These are phyloP conservation scores for Suhomyces maxii DNA, from an alignment of 1,139 yeast genomes.

Conservation along the genomic window DNA sequence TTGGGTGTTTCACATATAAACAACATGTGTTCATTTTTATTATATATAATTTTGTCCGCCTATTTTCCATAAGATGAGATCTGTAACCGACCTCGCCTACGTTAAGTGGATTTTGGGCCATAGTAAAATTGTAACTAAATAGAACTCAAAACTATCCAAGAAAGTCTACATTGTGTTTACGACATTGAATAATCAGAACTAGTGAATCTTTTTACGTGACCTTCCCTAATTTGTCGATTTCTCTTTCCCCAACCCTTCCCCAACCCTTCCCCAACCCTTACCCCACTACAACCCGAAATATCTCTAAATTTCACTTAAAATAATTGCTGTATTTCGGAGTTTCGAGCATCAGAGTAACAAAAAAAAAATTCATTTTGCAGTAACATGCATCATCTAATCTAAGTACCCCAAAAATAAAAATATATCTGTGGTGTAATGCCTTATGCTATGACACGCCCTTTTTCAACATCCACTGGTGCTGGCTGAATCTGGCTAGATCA, in stretches of 20 bases:
- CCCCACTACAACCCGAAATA: not conserved
- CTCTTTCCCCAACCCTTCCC: not conserved
- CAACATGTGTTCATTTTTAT: too few species aligned
- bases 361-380: not conserved
- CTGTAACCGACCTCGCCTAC: not conserved
- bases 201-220: not conserved
- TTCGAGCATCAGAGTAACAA: not conserved
- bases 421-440: not conserved
- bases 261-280: not conserved
- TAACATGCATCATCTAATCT: not conserved
- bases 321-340: not conserved
- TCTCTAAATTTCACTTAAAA: not conserved
- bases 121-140: constrained; percentile 2
- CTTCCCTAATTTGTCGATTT: not conserved
- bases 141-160: not conserved
- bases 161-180: not conserved
- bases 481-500: too few species aligned
- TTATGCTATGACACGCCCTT: not conserved
- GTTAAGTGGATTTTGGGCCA: too few species aligned
- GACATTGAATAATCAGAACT: not conserved
- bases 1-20: too few species aligned
- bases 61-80: not conserved
- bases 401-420: not conserved
- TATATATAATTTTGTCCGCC: too few species aligned
- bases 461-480: not conserved